These are phyloP conservation scores for Bryoglossum gracile DNA, from an alignment of 495 filamentous ascomycete genomes.

Conservation along the genomic window DNA sequence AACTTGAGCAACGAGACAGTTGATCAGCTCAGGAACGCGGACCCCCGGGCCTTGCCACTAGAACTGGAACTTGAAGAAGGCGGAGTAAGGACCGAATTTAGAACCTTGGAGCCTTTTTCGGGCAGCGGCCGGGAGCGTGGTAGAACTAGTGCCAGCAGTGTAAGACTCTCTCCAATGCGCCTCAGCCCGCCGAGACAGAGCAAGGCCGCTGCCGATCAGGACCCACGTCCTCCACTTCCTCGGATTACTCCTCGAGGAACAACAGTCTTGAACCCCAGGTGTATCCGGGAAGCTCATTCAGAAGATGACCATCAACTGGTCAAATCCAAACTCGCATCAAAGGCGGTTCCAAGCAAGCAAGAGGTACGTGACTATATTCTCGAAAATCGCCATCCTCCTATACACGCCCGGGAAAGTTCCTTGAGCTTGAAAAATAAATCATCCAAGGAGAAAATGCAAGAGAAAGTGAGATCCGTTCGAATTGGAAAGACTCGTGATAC, in stretches of 20 bases:
- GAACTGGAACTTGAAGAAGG: background rate
- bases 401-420: constrained; percentile 32
- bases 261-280: background rate
- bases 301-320: constrained; percentile 28
- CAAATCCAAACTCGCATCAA: constrained; percentile 17
- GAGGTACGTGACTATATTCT: constrained; percentile 33
- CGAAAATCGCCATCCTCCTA: constrained; percentile 29
- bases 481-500: constrained; percentile 8
- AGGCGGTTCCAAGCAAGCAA: constrained; percentile 26
- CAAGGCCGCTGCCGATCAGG: background rate
- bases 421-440: constrained; percentile 24
- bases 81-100: constrained; percentile 6
- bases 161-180: constrained; percentile 10
- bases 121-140: background rate
- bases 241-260: constrained; percentile 6
- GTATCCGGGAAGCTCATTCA: constrained; percentile 2
- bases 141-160: constrained; percentile 5
- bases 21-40: constrained; percentile 3
- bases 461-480: constrained; percentile 25
- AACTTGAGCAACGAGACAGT: background rate
- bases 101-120: constrained; percentile 11
- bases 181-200: constrained; percentile 7
- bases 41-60: constrained; percentile 10
- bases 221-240: constrained; percentile 1
- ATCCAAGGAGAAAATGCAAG: constrained; percentile 25